Base-by-base conservation (phyloP, 2,329 filamentous ascomycete species). In the Fusarium subtropicale region DNA sequence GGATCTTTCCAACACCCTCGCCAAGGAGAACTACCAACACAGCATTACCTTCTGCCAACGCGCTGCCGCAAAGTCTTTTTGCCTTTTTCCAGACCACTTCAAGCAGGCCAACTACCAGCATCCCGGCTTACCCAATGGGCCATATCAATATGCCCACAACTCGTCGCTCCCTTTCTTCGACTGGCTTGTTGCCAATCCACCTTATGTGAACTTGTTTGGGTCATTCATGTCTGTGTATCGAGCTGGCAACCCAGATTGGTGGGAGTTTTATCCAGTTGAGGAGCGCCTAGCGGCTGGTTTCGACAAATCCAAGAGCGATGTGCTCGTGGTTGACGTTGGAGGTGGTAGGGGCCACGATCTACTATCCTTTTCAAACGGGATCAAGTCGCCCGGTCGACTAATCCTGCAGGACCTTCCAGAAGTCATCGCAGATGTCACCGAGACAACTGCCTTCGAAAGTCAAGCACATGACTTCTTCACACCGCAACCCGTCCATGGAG, bases 351-450 rank as follows among this genome's bases (percentile, higher is more conserved):
- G 70, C 2, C 72, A 74, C 26, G 67, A 66, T 6, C 47, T 75
- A 9, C 59, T 53, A n/a, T 64, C 66, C 0, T 73, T 76, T 20
- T 47, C 39, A 4, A 39, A 28, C 28, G 50, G 61, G 10, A 28
- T 56, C 5, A 9, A 58, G 44, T 22, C 22, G 15, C 50, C 53
- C 12, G 46, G 63, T 26, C 45, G 46, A 24, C 22, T 62, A 30
- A 36, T 75, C 22, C 30, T 76, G 1, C 64, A 75, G 28, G 71
- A 76, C 9, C 46, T 74, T 8, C 60, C 62, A 12, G 67, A 71
- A 30, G 58, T 72, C 10, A 66, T 66, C 7, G 60, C 60, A 10
- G 58, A 48, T 8, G 60, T 61, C 7, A n/a, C 24, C 11, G 44
- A 20, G 7, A 64, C 12, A 30, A 46, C 42, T 18, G 16, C 28